phyloP scores from a whole-genome alignment of 805 yeast species.

The Myxozyma kluyveri region DNA sequence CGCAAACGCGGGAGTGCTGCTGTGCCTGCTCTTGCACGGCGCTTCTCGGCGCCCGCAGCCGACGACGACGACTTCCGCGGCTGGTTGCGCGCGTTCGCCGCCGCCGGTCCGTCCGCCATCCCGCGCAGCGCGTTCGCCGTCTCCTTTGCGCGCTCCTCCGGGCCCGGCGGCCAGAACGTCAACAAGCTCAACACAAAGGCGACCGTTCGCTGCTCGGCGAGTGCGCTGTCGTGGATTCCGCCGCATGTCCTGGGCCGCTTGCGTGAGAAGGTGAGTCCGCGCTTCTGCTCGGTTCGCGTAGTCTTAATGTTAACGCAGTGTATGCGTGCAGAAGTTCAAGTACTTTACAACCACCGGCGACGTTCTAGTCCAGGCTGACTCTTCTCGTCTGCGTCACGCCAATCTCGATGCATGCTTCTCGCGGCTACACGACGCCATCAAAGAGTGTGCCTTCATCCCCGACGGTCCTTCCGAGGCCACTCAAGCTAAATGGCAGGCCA shows the following conservation, averaged over 20 bases:
- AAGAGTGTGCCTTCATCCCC: conserved; percentile 44
- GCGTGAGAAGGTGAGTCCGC: conserved; percentile 26
- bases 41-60: too few relatives aligned
- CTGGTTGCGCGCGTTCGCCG: neutral
- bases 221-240: conserved; percentile 59
- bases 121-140: conserved; percentile 49
- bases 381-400: conserved; percentile 54
- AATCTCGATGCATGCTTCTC: conserved; percentile 58
- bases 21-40: too few relatives aligned
- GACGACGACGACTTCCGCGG: neutral
- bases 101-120: conserved; percentile 35
- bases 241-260: conserved; percentile 47
- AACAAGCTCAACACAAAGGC: conserved; percentile 69
- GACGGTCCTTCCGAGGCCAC: conserved; percentile 7
- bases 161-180: conserved; percentile 88
- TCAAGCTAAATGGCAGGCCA: conserved; percentile 11
- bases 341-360: conserved; percentile 57
- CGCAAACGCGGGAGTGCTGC: too few relatives aligned
- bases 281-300: neutral
- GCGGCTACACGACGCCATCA: conserved; percentile 57
- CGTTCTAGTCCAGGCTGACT: conserved; percentile 60
- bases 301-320: neutral
- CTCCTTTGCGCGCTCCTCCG: conserved; percentile 60
- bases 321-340: conserved; percentile 41
- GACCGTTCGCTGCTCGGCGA: conserved; percentile 52